Evolutionary conservation across 2,329 filamentous ascomycete genomes (phyloP).

Genomic region (Aspergillus jensenii): DNA sequence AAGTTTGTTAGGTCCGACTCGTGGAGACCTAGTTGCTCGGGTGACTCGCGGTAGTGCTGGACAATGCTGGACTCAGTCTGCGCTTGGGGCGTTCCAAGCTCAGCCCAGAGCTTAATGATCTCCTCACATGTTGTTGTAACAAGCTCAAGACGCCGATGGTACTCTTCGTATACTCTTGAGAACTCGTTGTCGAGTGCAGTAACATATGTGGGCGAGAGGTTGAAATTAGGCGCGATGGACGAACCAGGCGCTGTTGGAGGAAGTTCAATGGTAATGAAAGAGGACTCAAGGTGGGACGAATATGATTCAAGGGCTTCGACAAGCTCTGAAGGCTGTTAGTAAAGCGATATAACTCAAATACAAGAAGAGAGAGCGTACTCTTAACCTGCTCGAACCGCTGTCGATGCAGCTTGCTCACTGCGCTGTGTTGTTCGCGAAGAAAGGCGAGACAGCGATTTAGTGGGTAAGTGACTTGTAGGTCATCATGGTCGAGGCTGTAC

Average conservation of each 20-base stretch:
- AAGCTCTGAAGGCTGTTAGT: slow-evolving; percentile 64
- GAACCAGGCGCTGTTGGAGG: slow-evolving; percentile 78
- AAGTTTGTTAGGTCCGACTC: slow-evolving; percentile 78
- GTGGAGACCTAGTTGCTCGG: slow-evolving; percentile 91
- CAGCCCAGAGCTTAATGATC: slow-evolving; percentile 92
- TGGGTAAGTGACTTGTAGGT: slow-evolving; percentile 77
- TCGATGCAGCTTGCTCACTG: slow-evolving; percentile 77
- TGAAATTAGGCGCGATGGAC: slow-evolving; percentile 77
- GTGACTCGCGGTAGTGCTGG: slow-evolving; percentile 83
- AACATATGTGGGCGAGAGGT: slow-evolving; percentile 88
- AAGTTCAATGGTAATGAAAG: slow-evolving; percentile 80
- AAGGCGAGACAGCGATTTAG: slow-evolving; percentile 74
- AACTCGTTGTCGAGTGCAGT: slow-evolving; percentile 86
- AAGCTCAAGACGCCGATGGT: slow-evolving; percentile 74
- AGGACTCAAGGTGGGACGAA: slow-evolving; percentile 88
- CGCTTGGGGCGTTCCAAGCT: slow-evolving; percentile 88
- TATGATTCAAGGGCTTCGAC: slow-evolving; percentile 93
- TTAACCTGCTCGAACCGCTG: slow-evolving; percentile 95
- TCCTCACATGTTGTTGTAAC: slow-evolving; percentile 76
- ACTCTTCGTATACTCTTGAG: slow-evolving; percentile 93
- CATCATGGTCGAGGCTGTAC: slow-evolving; percentile 64
- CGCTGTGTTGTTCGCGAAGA: slow-evolving; percentile 82
- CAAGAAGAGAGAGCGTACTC: slow-evolving; percentile 57
- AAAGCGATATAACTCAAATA: not conserved
- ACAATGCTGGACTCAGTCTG: slow-evolving; percentile 88